Evolutionary conservation across 2,329 filamentous ascomycete species (phyloP).

Genomic region (Fusarium sp.): DNA sequence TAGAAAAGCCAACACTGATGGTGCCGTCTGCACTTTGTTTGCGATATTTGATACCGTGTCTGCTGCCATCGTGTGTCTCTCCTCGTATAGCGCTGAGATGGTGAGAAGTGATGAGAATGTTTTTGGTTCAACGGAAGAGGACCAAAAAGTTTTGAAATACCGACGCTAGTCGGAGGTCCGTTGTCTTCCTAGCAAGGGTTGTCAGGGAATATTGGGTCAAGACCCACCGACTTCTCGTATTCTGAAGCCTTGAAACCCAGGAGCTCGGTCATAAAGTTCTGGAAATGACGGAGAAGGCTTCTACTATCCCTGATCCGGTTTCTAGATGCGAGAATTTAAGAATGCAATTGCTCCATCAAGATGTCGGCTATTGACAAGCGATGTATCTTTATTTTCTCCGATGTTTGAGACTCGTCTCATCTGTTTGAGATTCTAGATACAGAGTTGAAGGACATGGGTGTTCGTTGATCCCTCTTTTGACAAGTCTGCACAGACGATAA

Average conservation of each 20-base stretch:
- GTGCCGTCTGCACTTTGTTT: constrained; percentile 1
- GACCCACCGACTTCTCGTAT: neutral
- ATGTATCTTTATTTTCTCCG: neutral
- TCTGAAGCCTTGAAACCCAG: neutral
- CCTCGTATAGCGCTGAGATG: neutral
- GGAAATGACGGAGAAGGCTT: neutral
- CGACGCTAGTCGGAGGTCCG: neutral
- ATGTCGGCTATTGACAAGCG: neutral
- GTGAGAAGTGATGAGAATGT: neutral
- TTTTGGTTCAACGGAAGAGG: neutral
- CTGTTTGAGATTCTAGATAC: neutral
- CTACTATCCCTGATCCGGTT: neutral
- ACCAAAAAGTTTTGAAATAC: neutral
- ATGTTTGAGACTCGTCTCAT: neutral
- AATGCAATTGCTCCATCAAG: neutral
- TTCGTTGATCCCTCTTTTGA: neutral
- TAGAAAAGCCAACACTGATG: neutral
- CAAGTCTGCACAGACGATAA: neutral
- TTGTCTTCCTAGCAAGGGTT: neutral
- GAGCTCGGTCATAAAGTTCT: neutral
- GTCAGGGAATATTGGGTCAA: neutral
- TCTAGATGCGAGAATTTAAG: neutral
- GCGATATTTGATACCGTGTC: neutral
- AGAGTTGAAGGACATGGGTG: neutral
- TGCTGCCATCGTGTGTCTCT: neutral